Evolutionary conservation across 345 rosid genomes (phyloP), one percentile per base, ranked within the genome.

Genomic region (Excoecaria agallocha): DNA sequence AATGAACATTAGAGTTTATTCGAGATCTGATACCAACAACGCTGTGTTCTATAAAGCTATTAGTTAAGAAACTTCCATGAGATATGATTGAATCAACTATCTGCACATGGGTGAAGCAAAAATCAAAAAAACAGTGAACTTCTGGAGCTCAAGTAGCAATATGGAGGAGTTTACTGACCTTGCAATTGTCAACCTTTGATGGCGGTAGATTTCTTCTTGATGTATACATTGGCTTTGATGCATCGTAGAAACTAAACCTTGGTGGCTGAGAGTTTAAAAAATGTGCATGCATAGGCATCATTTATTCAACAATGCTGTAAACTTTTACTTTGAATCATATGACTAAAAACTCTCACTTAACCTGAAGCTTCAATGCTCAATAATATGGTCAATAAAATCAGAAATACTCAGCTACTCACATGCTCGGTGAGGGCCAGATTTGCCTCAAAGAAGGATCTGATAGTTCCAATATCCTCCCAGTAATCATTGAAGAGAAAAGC

Each of bases 381-480:
- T 30, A 30, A 30, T 30, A n/a, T 30, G 30, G 30, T 30, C 30
- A 57, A 9, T 46, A 45, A 66, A 66, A 49, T 15, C 10, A 19
- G 37, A 11, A 17, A 30, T 19, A 12, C 56, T 63, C 11, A 51
- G 66, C 22, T 56, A 73, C 90, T 87, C 85, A 94, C 98, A 85
- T 94, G 97, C 76, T 84, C 93, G 24, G 97, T 91, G 69, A 94
- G 92, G 68, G 97, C 97, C 71, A 94, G 97, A 80, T 92, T 94
- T 77, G 97, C 97, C 77, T 87, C 88, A 61, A 94, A 94, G 89
- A 92, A 94, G 69, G 98, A 94, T 87, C 94, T 83, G 86, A 94
- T 91, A 10, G 97, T 94, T 80, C 98, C 97, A 51, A 94, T 94
- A 76, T 94, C 98, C 84, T 94, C 97, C 97, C 98, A 92, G 72